A percentile compares a stretch with the other conserved stretches of the same genome.
phyloP scores from a whole-genome alignment of 306 rosid genomes.

The Hippophae tibetana region DNA sequence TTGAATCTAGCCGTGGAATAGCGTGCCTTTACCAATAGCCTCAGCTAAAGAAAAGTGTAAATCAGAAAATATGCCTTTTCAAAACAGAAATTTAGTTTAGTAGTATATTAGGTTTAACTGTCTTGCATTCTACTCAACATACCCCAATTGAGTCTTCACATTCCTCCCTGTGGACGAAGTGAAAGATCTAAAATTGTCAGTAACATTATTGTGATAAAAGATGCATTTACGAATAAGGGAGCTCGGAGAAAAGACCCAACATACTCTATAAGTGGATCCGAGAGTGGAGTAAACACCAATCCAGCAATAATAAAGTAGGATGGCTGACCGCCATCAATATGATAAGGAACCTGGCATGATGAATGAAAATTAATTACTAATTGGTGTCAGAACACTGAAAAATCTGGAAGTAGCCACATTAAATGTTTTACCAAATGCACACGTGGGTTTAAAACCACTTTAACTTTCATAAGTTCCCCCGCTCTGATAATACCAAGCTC shows the following conservation, averaged over 20 bases:
- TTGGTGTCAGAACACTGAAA: neutral
- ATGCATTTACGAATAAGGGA: neutral
- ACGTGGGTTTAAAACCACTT: constrained; percentile 64
- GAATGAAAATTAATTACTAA: constrained; percentile 11
- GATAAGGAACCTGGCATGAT: constrained; percentile 63
- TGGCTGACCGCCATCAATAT: constrained; percentile 79
- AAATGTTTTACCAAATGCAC: constrained; percentile 65
- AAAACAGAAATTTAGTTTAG: neutral
- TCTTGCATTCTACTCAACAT: constrained; percentile 23
- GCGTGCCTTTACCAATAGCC: constrained; percentile 80
- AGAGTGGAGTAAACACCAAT: constrained; percentile 95
- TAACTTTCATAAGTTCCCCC: constrained; percentile 52
- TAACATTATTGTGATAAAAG: neutral
- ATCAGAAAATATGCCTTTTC: neutral
- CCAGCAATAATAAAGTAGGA: constrained; percentile 90
- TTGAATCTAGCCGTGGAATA: constrained; percentile 77
- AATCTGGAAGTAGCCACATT: constrained; percentile 9
- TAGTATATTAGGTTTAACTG: constrained; percentile 7
- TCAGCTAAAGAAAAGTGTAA: constrained; percentile 44
- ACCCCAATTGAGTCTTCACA: constrained; percentile 87
- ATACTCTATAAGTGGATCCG: constrained; percentile 92
- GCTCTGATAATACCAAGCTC: constrained; percentile 84
- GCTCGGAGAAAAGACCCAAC: constrained; percentile 18
- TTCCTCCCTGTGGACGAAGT: constrained; percentile 62
- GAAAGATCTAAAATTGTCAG: constrained; percentile 7